Evolutionary conservation across 75 land plant genomes (phyloP).

Genomic region (Larix kaempferi): DNA sequence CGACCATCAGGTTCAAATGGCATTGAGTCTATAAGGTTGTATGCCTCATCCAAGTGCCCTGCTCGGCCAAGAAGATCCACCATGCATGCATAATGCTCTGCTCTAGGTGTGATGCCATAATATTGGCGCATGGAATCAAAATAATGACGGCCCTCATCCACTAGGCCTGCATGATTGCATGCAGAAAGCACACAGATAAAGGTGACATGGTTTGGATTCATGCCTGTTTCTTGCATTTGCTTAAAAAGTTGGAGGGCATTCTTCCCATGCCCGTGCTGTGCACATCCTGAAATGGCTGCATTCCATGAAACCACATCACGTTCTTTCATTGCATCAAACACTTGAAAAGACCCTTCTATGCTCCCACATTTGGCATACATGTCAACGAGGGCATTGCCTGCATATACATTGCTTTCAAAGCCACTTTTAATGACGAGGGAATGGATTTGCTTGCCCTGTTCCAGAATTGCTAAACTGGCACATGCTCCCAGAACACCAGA

Average conservation of each 20-base stretch:
- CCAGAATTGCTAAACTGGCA: slow-evolving; percentile 35
- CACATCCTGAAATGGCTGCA: slow-evolving; percentile 53
- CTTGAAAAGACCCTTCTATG: slow-evolving; percentile 38
- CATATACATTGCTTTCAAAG: slow-evolving; percentile 26
- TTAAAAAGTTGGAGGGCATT: slow-evolving; percentile 35
- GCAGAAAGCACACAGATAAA: slow-evolving; percentile 37
- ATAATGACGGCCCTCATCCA: slow-evolving; percentile 27
- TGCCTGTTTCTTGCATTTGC: slow-evolving; percentile 27
- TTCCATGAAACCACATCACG: slow-evolving; percentile 76
- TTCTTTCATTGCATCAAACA: slow-evolving; percentile 49
- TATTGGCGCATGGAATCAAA: slow-evolving; percentile 28
- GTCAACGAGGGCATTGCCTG: slow-evolving; percentile 50
- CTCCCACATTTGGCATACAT: slow-evolving; percentile 42
- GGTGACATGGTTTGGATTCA: slow-evolving; percentile 29
- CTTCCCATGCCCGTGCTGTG: slow-evolving; percentile 29
- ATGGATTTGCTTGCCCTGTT: slow-evolving; percentile 55
- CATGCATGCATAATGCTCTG: slow-evolving; percentile 54
- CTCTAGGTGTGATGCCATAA: slow-evolving; percentile 20
- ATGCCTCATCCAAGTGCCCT: slow-evolving; percentile 38
- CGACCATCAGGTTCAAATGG: slow-evolving; percentile 15
- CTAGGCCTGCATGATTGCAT: slow-evolving; percentile 43
- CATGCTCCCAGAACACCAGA: slow-evolving; percentile 8
- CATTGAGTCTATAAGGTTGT: slow-evolving; percentile 25
- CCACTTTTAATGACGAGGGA: slow-evolving; percentile 45
- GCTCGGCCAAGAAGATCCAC: slow-evolving; percentile 43